Base-by-base conservation (phyloP, 805 yeast genomes). In the Myxozyma lipomycoides region DNA sequence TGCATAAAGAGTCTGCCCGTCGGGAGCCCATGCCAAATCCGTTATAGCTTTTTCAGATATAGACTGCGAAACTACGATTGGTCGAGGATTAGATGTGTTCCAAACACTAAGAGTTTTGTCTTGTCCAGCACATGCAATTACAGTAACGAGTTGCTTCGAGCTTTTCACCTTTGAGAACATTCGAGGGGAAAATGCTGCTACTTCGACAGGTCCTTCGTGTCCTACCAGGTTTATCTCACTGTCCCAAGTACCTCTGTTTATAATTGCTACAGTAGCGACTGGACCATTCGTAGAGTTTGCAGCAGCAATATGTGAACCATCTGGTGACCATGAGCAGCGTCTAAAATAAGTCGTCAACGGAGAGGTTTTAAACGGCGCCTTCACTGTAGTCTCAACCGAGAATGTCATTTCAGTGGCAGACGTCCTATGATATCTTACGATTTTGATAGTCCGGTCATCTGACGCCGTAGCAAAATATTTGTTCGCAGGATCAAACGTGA, bases 401-500 rank as follows among this genome's bases (percentile, higher is more conserved):
- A 93, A 91, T 41, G 90, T 84, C 63, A 86, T 75, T 55, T 84
- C 95, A 1, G 71, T 63, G 4, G 78, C 73, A 3, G 84, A 78
- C 10, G 81, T 76, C 51, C 82, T 80, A 60, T 88, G 88, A 66
- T 90, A 93, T 50, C 97, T 75, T 65, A 91, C 86, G 24, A 93
- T 80, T 51, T 95, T 77, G 43, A 91, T 82, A 0, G 96, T 84
- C 63, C 98, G 75, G 68, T 93, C 99, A 68, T 93, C 99, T 1
- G 96, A 86, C 21, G 95, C 90, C 0, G 99, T 91, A 5, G 96
- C 97, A 71, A 93, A 93, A 67, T 88, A 93, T 70, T 93, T 93
- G 67, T 89, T 89, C 2, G 98, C 98, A 0, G 99, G 99, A 66
- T 93, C 99, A 68, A 93, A 93, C 1, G 91, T 91, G 10, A 93